phyloP scores from a whole-genome alignment of 805 yeast genomes.

The Suhomyces xylopsoci region DNA sequence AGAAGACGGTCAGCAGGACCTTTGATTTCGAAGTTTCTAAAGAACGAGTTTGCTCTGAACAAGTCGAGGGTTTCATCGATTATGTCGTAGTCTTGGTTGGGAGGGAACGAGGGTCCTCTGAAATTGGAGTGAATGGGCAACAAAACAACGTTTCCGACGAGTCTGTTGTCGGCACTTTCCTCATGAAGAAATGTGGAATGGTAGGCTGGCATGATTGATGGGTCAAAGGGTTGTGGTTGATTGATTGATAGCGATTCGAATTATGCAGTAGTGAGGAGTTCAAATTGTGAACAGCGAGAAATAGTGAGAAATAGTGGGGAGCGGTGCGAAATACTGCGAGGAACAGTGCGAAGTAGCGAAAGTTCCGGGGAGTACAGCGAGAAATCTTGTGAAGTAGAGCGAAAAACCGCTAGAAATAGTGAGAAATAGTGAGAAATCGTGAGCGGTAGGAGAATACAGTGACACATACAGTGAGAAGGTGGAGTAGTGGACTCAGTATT shows the following conservation, averaged over 20 bases:
- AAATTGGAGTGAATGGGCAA: conserved; percentile 79
- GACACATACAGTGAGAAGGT: no score
- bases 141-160: conserved; percentile 77
- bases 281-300: neutral
- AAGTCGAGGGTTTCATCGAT: conserved; percentile 88
- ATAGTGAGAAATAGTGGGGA: neutral
- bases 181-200: conserved; percentile 77
- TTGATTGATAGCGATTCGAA: neutral
- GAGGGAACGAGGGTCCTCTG: conserved; percentile 87
- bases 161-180: conserved; percentile 52
- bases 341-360: neutral
- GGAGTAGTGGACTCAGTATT: no score
- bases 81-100: conserved; percentile 76
- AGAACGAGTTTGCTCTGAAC: conserved; percentile 93
- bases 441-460: no score
- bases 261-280: neutral
- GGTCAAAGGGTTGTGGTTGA: neutral
- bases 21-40: conserved; percentile 94
- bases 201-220: conserved; percentile 52
- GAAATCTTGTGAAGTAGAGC: neutral
- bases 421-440: neutral
- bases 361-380: neutral
- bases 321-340: no score
- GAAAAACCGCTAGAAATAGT: no score
- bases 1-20: conserved; percentile 91